Conservation (phyloP, 129 eudicot genomes). For the Centella asiatica region DNA sequence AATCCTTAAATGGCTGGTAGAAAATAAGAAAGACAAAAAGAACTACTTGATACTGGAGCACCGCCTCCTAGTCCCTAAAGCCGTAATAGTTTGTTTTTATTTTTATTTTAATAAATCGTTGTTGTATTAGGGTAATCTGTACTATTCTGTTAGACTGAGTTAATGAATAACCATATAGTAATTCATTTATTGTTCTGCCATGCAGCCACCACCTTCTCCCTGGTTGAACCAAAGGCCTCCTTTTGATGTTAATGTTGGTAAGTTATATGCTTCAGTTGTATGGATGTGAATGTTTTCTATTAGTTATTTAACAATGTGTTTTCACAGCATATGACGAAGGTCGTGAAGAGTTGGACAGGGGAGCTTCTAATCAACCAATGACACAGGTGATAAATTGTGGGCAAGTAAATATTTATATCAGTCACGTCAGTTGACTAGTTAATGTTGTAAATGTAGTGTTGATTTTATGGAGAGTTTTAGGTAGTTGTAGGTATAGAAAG, state of each 20-base stretch:
- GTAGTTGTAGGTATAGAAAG: no score
- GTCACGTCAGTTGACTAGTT: neutral
- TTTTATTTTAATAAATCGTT: neutral
- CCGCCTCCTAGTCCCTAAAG: no score
- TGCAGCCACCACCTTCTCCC: slow-evolving; percentile 81
- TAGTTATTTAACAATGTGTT: slow-evolving; percentile 7
- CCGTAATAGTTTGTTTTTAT: no score
- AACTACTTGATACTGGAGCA: no score
- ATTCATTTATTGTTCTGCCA: slow-evolving; percentile 1
- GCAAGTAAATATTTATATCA: neutral
- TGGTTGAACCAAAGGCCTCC: slow-evolving; percentile 86
- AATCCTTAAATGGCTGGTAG: no score
- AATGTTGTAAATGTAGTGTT: neutral
- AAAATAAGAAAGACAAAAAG: no score
- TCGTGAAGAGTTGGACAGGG: slow-evolving; percentile 64
- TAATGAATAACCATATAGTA: neutral
- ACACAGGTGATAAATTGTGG: slow-evolving; percentile 47
- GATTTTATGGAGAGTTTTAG: no score
- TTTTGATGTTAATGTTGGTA: slow-evolving; percentile 91
- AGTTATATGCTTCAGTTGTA: slow-evolving; percentile 20
- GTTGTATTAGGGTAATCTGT: neutral
- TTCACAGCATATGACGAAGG: slow-evolving; percentile 74
- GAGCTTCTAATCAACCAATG: slow-evolving; percentile 57
- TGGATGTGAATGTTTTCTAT: neutral
- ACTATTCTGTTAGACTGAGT: neutral